Evolutionary conservation across 2,329 filamentous ascomycete species (phyloP).

Genomic region (Penicillium sp.): DNA sequence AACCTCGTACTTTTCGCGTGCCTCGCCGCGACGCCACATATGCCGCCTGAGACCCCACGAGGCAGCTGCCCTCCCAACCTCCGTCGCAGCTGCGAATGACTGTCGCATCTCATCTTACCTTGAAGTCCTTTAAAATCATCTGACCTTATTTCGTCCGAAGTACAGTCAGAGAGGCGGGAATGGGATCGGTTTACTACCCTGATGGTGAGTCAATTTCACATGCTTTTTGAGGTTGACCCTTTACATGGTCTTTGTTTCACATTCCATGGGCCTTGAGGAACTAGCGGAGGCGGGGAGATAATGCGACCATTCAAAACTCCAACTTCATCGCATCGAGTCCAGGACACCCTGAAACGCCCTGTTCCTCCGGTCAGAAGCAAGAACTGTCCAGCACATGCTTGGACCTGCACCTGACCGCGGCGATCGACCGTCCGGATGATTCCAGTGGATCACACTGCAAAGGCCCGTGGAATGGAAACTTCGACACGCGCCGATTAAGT

Average conservation of each 20-base stretch:
- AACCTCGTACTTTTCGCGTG: conserved; percentile 8
- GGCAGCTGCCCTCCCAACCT: conserved; percentile 35
- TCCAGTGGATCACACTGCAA: conserved; percentile 20
- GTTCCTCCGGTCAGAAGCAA: not conserved
- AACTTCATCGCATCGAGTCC: not conserved
- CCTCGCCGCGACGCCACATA: conserved; percentile 24
- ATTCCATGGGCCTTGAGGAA: conserved; percentile 14
- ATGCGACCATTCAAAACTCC: not conserved
- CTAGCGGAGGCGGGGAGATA: conserved; percentile 1
- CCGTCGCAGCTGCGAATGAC: conserved; percentile 29
- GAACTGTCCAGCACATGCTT: conserved; percentile 6
- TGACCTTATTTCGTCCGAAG: conserved; percentile 11
- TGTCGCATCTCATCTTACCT: conserved; percentile 15
- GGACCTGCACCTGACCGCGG: conserved; percentile 18
- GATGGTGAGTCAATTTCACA: conserved; percentile 40
- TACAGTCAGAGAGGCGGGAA: conserved; percentile 17
- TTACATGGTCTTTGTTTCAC: conserved; percentile 18
- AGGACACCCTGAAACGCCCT: not conserved
- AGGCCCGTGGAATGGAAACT: conserved; percentile 15
- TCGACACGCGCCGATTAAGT: conserved; percentile 14
- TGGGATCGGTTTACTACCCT: conserved; percentile 38
- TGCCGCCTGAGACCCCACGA: conserved; percentile 36
- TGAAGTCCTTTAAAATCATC: not conserved
- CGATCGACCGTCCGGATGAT: conserved; percentile 17
- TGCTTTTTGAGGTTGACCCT: conserved; percentile 8